These are phyloP conservation scores for Rhodotorula paludigena DNA, from an alignment of 768 basidiomycete species.

Conservation along the genomic window DNA sequence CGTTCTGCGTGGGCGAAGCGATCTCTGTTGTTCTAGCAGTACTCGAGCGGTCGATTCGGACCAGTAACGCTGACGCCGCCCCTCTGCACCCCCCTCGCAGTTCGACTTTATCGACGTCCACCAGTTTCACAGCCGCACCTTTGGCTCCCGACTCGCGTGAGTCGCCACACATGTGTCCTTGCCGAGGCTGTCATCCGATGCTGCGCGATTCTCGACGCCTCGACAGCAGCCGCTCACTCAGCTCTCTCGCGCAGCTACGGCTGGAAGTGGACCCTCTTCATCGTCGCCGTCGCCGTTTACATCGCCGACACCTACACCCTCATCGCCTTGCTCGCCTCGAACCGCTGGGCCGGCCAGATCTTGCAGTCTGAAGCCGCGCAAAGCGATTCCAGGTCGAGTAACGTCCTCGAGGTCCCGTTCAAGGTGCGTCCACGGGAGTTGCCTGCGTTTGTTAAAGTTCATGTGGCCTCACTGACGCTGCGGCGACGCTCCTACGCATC, in stretches of 20 bases:
- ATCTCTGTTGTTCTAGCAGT: too few species aligned
- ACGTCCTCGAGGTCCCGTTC: constrained; percentile 77
- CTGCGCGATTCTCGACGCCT: not conserved
- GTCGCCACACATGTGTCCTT: constrained; percentile 40
- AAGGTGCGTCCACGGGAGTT: constrained; percentile 43
- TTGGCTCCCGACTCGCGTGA: constrained; percentile 79
- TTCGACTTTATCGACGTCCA: constrained; percentile 94
- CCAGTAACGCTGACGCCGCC: not conserved
- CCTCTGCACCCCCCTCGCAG: constrained; percentile 50
- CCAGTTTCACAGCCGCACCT: constrained; percentile 85
- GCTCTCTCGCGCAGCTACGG: constrained; percentile 62
- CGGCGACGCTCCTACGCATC: not conserved
- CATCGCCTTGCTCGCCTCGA: constrained; percentile 88
- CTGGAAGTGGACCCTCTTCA: constrained; percentile 84
- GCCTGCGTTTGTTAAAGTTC: not conserved
- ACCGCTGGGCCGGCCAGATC: constrained; percentile 85
- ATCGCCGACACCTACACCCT: constrained; percentile 96
- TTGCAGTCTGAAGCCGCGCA: constrained; percentile 65
- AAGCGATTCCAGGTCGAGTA: constrained; percentile 53
- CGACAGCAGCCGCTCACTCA: too few species aligned
- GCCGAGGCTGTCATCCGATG: not conserved
- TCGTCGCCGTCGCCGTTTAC: constrained; percentile 95
- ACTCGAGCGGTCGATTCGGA: not conserved
- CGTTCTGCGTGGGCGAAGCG: too few species aligned
- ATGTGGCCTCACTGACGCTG: not conserved